These are phyloP conservation scores for Cadophora sp. DNA, from an alignment of 2,329 filamentous ascomycete genomes.

Conservation along the genomic window DNA sequence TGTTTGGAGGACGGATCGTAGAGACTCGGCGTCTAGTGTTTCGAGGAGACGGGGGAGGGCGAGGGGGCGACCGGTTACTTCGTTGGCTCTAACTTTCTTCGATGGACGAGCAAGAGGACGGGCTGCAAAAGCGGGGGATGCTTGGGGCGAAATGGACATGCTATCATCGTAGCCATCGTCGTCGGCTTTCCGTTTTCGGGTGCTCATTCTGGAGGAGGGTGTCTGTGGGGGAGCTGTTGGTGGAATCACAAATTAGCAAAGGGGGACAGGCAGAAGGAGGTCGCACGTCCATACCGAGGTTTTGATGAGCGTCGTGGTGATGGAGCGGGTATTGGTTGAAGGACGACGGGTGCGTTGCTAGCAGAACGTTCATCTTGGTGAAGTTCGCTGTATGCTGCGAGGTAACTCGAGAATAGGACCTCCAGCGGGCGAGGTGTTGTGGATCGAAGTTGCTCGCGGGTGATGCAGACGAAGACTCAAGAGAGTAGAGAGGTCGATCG, in stretches of 20 bases:
- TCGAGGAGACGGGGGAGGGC: slow-evolving; percentile 83
- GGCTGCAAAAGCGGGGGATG: slow-evolving; percentile 77
- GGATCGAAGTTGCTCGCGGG: slow-evolving; percentile 7
- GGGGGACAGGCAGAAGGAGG: slow-evolving; percentile 53
- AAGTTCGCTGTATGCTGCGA: slow-evolving; percentile 17
- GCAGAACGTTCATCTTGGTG: slow-evolving; percentile 65
- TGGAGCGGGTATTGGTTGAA: slow-evolving; percentile 66
- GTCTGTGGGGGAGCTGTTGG: slow-evolving; percentile 54
- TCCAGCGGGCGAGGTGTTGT: slow-evolving; percentile 19
- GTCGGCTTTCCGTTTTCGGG: slow-evolving; percentile 85
- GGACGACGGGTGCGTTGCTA: slow-evolving; percentile 62
- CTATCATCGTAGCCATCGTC: slow-evolving; percentile 78
- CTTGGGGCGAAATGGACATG: slow-evolving; percentile 88
- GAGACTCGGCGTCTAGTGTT: slow-evolving; percentile 84
- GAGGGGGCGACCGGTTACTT: slow-evolving; percentile 71
- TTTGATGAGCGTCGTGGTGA: slow-evolving; percentile 59
- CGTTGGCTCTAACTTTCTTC: slow-evolving; percentile 69
- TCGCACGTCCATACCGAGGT: slow-evolving; percentile 57
- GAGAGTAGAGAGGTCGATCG: slow-evolving; percentile 13
- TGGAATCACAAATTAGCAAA: slow-evolving; percentile 29
- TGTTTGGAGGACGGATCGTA: slow-evolving; percentile 85
- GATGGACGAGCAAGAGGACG: slow-evolving; percentile 71
- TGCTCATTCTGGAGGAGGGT: slow-evolving; percentile 53
- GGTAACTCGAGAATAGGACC: slow-evolving; percentile 8
- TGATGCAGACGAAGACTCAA: background rate